Evolutionary conservation across 306 rosid species (phyloP), one percentile per base, ranked within the genome.

Genomic region (Begonia masoniana): DNA sequence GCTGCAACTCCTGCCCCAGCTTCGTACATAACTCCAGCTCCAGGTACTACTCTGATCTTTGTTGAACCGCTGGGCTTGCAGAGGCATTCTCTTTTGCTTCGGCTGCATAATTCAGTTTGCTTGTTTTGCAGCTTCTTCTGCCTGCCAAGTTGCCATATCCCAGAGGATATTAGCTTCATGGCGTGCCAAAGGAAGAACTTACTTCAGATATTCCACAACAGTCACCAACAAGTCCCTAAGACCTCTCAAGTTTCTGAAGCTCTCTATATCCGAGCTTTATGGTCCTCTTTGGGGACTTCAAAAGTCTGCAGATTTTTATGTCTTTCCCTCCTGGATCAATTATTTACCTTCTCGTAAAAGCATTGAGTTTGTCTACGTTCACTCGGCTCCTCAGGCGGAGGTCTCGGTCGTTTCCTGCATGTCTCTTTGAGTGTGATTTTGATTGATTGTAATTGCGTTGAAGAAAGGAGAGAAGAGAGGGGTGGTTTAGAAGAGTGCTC

Each of bases 231-330:
- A 81, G 70, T 86, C 96, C 14, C 50, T 68, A 52, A 78, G 79
- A 76, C 74, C 67, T 47, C 65, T 91, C 42, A 77, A 68, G 36
- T 56, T 71, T 72, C 53, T 91, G 54, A 75, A 70, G 31, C 84
- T 91, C 48, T 75, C 84, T 11, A 67, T 91, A 13, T 71, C 80
- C 47, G 75, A 83, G 64, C 88, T 91, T 14, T 86, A 78, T 15
- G 99, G 99, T 55, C 96, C 99, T 62, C 45, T 86, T 31, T 91
- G 99, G 99, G 99, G 99, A 7, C 76, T 91, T 61, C 68, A 78
- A 14, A 83, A 81, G 69, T 64, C 72, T 0, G 84, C 80, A 1
- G 72, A 85, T 57, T 73, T 79, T 10, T 91, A 83, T 65, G 74
- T 72, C 31, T 86, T 83, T 68, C 99, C 99, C 36, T 61, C 88